Base-by-base conservation (phyloP, 345 rosid genomes). In the Eucalyptus regnans region DNA sequence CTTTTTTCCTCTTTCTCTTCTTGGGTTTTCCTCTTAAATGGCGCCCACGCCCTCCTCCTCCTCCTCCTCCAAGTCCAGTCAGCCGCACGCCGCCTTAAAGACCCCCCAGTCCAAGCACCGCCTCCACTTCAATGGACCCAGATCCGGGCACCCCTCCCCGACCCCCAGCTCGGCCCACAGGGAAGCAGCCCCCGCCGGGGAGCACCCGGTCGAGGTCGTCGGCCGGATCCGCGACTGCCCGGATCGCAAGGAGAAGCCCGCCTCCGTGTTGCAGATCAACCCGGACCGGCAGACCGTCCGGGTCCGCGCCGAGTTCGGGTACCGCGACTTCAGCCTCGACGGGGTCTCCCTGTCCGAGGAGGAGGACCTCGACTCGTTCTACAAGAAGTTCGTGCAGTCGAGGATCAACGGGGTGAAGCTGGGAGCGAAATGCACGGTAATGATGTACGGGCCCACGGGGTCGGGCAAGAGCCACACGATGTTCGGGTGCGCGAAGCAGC, bases 381-480 rank as follows among this genome's bases (percentile, higher is more conserved):
- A 98, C 92, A 94, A 91, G 90, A 95, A 94, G 87, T 98, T 97
- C 60, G 94, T 98, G 5, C 91, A 93, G 91, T 93, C 96, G 79
- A 94, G 99, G 91, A 94, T 98, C 12, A 93, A 90, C 76, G 98
- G 95, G 48, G 99, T 98, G 71, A 97, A 95, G 88, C 16, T 94
- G 90, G 99, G 99, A 68, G 92, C 90, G 1, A 98, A 95, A 86
- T 96, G 99, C 64, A 98, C 99, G 1, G 89, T 98, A 7, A 94
- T 98, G 99, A 98, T 97, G 99, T 98, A 98, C 64, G 99, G 99
- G 48, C 99, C 99, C 1, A 98, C 99, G 1, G 99, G 99, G 88
- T 94, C 99, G 0, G 99, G 99, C 1, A 98, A 98, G 92, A 98
- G 99, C 85, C 97, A 97, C 90, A 96, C 98, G 0, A 98, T 98